Base-by-base conservation (phyloP, 2,329 filamentous ascomycete genomes). In the Microsporum ferrugineum region DNA sequence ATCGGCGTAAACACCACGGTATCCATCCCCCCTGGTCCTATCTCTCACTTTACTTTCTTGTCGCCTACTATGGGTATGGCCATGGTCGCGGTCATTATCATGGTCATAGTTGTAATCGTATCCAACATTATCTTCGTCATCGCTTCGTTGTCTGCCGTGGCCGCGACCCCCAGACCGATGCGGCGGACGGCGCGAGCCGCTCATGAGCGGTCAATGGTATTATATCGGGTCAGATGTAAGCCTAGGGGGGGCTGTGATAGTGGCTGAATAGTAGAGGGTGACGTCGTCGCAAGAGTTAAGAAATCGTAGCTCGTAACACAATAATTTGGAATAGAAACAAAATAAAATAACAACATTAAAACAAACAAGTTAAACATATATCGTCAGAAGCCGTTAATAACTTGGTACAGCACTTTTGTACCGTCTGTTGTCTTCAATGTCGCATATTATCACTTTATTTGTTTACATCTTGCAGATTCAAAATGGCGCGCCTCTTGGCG, bases 81-180 rank as follows among this genome's bases (percentile, higher is more conserved):
- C 39, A 36, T 63, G 31, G 34, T 57, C 60, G 8, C 60, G 36
- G 31, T 60, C 12, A 34, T 53, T 23, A 4, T 58, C 60, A 23
- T 56, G 53, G 8, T 60, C 62, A n/a, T 58, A 33, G 41, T 34
- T 55, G 3, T 61, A 56, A 51, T 65, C 60, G 58, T 41, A 62
- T 58, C 60, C 41, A 31, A 45, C 29, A 8, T 43, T 51, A 8
- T 62, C 62, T 17, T 53, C 47, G 17, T 45, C 5, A 27, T 62
- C 49, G n/a, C 57, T 56, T 12, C 23, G 47, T 14, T 53, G 47
- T 29, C 47, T 53, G 55, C 38, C 17, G n/a, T 58, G 45, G 17
- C 31, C 27, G 27, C 63, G 61, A 56, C 61, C 61, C 43, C 63
- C 60, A 33, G 63, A 63, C 34, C 61, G 61, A 38, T 61, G 58